Evolutionary conservation across 129 eudicot genomes (phyloP).

Genomic region (Flaveria brownii): DNA sequence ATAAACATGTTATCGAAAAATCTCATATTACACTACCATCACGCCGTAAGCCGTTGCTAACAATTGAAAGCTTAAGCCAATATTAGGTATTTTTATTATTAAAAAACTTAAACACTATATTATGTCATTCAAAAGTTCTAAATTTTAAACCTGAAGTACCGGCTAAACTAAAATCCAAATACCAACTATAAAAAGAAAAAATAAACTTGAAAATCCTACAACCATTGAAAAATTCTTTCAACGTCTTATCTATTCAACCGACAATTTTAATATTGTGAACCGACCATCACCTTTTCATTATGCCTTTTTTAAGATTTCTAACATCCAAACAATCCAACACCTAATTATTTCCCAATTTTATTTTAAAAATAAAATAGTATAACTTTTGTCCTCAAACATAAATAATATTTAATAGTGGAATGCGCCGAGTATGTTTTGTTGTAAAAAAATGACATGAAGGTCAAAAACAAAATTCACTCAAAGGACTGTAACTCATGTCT

Average conservation of each 20-base stretch:
- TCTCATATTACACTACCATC: no score
- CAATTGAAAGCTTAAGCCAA: no score
- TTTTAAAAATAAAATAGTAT: neutral
- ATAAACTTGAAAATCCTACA: neutral
- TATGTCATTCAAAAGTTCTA: no score
- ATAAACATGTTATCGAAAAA: no score
- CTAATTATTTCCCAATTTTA: neutral
- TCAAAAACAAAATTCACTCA: neutral
- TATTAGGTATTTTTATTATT: no score
- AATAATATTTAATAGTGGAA: neutral
- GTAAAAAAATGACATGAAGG: neutral
- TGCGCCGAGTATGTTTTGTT: no score
- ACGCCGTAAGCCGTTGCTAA: no score
- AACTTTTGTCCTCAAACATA: neutral
- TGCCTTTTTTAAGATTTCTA: constrained; percentile 13
- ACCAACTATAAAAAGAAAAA: neutral
- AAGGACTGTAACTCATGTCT: constrained; percentile 7
- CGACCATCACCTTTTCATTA: constrained; percentile 30
- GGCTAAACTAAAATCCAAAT: neutral
- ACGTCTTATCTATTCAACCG: constrained; percentile 27
- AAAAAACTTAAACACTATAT: no score
- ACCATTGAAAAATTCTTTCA: constrained; percentile 15
- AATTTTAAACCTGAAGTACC: neutral
- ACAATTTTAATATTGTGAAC: constrained; percentile 25
- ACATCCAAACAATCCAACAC: constrained; percentile 10